Conservation (phyloP, 2,329 filamentous ascomycete species). For the Acarospora socialis region DNA sequence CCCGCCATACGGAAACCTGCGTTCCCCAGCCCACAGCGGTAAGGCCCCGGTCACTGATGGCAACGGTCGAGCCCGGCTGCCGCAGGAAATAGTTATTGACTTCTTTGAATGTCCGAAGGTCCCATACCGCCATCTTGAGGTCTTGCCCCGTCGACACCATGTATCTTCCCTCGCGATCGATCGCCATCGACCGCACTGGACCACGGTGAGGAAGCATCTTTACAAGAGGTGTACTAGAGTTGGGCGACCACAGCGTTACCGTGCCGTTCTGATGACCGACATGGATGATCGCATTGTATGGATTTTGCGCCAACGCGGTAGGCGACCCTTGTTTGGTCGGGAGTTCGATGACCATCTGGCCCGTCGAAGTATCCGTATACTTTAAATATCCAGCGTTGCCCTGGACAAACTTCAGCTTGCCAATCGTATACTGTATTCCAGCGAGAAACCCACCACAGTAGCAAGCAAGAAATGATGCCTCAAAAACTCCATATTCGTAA, state of each 20-base stretch:
- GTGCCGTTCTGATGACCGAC: constrained; percentile 90
- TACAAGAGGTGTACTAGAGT: constrained; percentile 69
- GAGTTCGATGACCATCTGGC: constrained; percentile 72
- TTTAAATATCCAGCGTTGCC: constrained; percentile 73
- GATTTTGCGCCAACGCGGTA: constrained; percentile 74
- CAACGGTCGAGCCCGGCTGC: constrained; percentile 66
- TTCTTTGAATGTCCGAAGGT: constrained; percentile 85
- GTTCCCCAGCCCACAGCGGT: constrained; percentile 89
- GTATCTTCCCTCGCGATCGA: constrained; percentile 83
- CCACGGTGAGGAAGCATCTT: constrained; percentile 84
- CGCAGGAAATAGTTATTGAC: constrained; percentile 79
- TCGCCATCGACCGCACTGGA: constrained; percentile 68
- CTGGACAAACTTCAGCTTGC: constrained; percentile 25
- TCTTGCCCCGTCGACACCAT: constrained; percentile 93
- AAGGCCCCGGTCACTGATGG: constrained; percentile 78
- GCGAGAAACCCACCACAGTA: constrained; percentile 50
- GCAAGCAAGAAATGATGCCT: constrained; percentile 92
- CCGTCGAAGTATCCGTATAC: constrained; percentile 92
- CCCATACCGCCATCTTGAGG: constrained; percentile 86
- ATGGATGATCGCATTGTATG: constrained; percentile 81
- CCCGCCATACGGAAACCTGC: constrained; percentile 78
- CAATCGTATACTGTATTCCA: not conserved
- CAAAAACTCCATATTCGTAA: constrained; percentile 85
- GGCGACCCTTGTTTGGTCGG: constrained; percentile 74
- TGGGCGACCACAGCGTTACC: constrained; percentile 92